Base-by-base conservation (phyloP, 306 rosid genomes). In the Ochetophila trinervis region DNA sequence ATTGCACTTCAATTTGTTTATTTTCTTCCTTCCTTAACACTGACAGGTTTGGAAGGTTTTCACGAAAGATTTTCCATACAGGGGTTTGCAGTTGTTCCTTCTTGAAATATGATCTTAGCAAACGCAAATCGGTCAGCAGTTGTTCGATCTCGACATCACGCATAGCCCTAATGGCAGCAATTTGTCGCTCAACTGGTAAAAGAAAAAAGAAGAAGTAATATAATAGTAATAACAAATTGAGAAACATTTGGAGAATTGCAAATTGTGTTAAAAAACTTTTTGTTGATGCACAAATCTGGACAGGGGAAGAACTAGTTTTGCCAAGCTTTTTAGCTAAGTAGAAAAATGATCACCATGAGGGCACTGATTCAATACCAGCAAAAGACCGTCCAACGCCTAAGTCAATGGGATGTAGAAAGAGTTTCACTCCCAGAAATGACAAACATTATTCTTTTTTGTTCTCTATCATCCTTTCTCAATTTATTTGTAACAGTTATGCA, bases 101-200 rank as follows among this genome's bases (percentile, higher is more conserved):
- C 61, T 53, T 76, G 74, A 84, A 87, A 76, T 72, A 63, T 1
- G 97, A 82, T 20, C 88, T 85, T 61, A 93, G 78, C 75, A 87
- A 75, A 60, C 74, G 88, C 75, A 93, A 50, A 36, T 86, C 89
- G 4, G 88, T 89, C 67, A 85, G 21, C 70, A 89, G 70, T 65
- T 76, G 89, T 61, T 86, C 83, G 14, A 83, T 71, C 69, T 93
- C 90, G 53, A 89, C 85, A 27, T 93, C 94, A 16, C 93, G 84
- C 69, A 87, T 85, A 63, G 89, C 95, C 76, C 86, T 88, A 68
- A 87, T 84, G 24, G 93, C 91, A 53, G 74, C 68, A 42, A 70
- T 72, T 55, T 88, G 91, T 22, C 85, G 84, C 66, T 84, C 94
- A 74, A 87, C 87, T 72, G 79, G 47, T 36, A 44, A 61, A n/a